A percentile compares a stretch with the other conserved stretches of the same genome.
These are phyloP conservation scores for Meredithiella fracta DNA, from an alignment of 2,329 filamentous ascomycete genomes.

Conservation along the genomic window DNA sequence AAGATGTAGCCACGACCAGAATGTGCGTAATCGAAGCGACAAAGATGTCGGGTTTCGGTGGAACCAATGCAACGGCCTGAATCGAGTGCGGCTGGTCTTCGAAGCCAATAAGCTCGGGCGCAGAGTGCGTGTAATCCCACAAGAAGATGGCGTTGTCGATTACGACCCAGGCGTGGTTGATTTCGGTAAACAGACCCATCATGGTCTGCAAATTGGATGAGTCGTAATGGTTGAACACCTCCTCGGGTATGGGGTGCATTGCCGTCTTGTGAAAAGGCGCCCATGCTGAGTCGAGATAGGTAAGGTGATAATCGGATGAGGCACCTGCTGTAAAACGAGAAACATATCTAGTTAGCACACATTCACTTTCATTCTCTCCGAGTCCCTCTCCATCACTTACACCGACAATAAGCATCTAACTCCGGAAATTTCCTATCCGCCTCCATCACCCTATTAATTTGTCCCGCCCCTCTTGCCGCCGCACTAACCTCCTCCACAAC, in stretches of 20 bases:
- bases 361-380: neutral
- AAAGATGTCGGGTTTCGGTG: conserved; percentile 76
- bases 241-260: conserved; percentile 79
- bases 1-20: conserved; percentile 71
- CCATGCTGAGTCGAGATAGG: conserved; percentile 51
- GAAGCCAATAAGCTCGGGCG: conserved; percentile 79
- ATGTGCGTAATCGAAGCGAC: conserved; percentile 72
- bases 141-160: conserved; percentile 94
- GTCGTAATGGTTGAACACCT: conserved; percentile 86
- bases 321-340: conserved; percentile 52
- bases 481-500: conserved; percentile 36
- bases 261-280: conserved; percentile 77
- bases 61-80: conserved; percentile 74
- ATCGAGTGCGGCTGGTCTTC: conserved; percentile 82
- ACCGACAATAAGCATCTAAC: conserved; percentile 73
- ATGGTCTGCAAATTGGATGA: conserved; percentile 70
- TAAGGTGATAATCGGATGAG: conserved; percentile 81
- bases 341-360: conserved; percentile 18
- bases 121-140: conserved; percentile 93
- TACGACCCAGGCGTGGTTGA: conserved; percentile 88
- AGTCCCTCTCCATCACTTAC: conserved; percentile 36
- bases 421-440: conserved; percentile 72
- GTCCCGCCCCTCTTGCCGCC: conserved; percentile 63
- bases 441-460: conserved; percentile 63
- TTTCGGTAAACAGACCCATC: conserved; percentile 88